Evolutionary conservation across 2,329 filamentous ascomycete species (phyloP).

Genomic region (Sporothrix sp.): DNA sequence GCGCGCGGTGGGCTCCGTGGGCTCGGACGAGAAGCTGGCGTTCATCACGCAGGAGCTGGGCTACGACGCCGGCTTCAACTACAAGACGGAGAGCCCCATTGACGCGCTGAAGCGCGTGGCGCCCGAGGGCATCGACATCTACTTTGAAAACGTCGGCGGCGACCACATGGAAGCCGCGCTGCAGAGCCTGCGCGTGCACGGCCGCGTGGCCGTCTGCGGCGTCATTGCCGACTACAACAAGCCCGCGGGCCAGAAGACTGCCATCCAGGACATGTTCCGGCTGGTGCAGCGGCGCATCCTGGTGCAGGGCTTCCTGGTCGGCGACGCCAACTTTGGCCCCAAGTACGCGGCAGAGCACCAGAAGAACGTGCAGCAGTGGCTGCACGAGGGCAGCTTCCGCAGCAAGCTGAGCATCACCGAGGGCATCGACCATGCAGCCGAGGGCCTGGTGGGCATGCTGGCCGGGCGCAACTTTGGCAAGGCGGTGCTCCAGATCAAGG

Average conservation of each 20-base stretch:
- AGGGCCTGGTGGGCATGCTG: conserved; percentile 67
- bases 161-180: conserved; percentile 41
- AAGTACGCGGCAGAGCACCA: conserved; percentile 62
- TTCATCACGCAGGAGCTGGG: conserved; percentile 46
- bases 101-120: conserved; percentile 62
- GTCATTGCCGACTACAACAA: conserved; percentile 73
- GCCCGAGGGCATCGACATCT: conserved; percentile 66
- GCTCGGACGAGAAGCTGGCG: conserved; percentile 68
- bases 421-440: conserved; percentile 66
- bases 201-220: conserved; percentile 55
- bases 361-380: conserved; percentile 65
- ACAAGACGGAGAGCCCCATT: conserved; percentile 67
- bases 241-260: conserved; percentile 44
- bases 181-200: conserved; percentile 45
- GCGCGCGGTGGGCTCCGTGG: conserved; percentile 69
- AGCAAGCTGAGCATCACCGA: conserved; percentile 57
- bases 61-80: conserved; percentile 64
- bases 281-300: conserved; percentile 59
- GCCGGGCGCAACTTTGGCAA: conserved; percentile 79
- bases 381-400: conserved; percentile 66
- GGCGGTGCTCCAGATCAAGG: conserved; percentile 56
- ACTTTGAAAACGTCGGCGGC: conserved; percentile 46
- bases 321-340: conserved; percentile 53
- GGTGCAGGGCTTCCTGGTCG: conserved; percentile 69
- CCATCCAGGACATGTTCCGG: conserved; percentile 54